Evolutionary conservation across 1,284 basidiomycete genomes (phyloP).

Genomic region (Cryptococcus sp.): DNA sequence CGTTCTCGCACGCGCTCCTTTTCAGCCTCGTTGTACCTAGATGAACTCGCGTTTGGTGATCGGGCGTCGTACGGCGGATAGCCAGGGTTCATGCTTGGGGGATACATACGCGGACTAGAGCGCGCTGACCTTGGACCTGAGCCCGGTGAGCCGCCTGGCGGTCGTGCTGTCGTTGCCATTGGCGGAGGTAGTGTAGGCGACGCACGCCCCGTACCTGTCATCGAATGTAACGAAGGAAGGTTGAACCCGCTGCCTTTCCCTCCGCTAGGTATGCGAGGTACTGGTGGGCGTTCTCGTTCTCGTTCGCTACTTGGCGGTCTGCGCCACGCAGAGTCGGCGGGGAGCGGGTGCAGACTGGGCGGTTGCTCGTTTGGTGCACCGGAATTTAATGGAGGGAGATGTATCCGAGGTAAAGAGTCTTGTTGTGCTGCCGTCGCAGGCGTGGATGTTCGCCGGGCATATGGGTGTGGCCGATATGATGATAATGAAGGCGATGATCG

Average conservation of each 20-base stretch:
- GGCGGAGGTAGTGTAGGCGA: slow-evolving; percentile 11
- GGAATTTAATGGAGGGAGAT: slow-evolving; percentile 17
- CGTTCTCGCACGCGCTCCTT: not conserved
- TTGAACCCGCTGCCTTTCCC: slow-evolving; percentile 2
- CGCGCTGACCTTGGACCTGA: not conserved
- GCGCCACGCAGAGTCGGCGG: not conserved
- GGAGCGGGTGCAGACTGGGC: not conserved
- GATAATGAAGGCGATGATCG: slow-evolving; percentile 9
- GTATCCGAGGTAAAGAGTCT: slow-evolving; percentile 14
- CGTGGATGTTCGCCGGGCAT: slow-evolving; percentile 5
- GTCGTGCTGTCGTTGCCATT: slow-evolving; percentile 1
- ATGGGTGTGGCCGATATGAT: slow-evolving; percentile 16
- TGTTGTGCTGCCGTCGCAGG: not conserved
- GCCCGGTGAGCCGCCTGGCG: not conserved
- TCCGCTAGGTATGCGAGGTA: slow-evolving; percentile 10
- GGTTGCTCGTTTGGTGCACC: slow-evolving; percentile 4
- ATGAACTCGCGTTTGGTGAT: slow-evolving; percentile 3
- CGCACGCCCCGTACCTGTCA: slow-evolving; percentile 2
- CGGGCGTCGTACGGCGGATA: slow-evolving; percentile 4
- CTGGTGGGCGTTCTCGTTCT: slow-evolving; percentile 5
- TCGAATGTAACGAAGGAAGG: slow-evolving; percentile 16
- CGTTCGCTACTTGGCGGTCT: not conserved
- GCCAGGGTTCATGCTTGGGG: not conserved
- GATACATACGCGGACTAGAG: slow-evolving; percentile 9
- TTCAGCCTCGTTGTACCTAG: not conserved